phyloP scores from a whole-genome alignment of 495 filamentous ascomycete genomes.

The Penicillium verhagenii region DNA sequence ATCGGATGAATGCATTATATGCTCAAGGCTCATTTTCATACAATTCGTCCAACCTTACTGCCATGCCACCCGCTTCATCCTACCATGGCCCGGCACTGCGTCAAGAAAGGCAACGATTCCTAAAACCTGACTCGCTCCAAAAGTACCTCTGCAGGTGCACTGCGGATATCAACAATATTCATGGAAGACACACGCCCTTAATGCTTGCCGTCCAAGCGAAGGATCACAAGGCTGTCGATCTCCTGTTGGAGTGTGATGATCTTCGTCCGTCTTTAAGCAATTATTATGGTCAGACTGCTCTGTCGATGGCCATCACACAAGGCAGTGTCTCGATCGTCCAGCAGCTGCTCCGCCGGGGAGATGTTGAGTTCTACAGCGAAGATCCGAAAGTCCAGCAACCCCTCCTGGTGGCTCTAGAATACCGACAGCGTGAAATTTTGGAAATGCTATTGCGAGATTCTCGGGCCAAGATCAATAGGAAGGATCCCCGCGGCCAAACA shows the following conservation, averaged over 20 bases:
- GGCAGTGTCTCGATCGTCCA: background rate
- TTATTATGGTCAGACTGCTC: background rate
- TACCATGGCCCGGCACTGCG: no score
- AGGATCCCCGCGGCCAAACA: background rate
- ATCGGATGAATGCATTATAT: no score
- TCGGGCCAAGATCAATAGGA: background rate
- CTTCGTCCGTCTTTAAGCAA: background rate
- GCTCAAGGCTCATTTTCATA: no score
- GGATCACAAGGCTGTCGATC: no score
- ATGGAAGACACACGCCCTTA: no score
- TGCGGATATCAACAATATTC: background rate
- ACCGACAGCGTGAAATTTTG: conserved; percentile 5
- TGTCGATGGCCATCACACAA: background rate
- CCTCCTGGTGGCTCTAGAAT: conserved; percentile 4
- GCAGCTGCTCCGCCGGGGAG: background rate
- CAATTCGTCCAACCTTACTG: no score
- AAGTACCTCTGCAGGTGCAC: background rate
- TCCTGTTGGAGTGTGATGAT: no score
- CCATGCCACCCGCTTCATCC: no score
- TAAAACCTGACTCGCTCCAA: background rate
- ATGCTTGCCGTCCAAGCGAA: no score
- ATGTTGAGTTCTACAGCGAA: background rate
- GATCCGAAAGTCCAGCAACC: background rate
- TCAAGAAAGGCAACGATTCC: background rate
- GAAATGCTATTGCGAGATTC: background rate